Evolutionary conservation across 768 basidiomycete genomes (phyloP), one percentile per base, ranked within the genome.

Genomic region (Phaffia australis): DNA sequence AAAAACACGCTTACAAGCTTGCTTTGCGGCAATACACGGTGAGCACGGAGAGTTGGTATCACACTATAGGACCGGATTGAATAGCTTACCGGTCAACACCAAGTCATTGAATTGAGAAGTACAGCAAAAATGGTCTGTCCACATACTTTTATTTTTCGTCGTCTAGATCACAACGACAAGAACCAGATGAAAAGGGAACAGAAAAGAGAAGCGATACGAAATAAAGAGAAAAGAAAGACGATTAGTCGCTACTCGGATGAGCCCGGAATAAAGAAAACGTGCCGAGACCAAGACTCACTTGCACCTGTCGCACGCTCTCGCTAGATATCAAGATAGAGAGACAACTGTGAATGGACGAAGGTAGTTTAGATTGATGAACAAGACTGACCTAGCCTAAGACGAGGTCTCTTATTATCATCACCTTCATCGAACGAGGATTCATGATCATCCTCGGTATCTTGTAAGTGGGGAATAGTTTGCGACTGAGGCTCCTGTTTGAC

Each of bases 321-420:
- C 66, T 68, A 52, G 0, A 35, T 9, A 7, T 27, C 21, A 18
- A 14, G 35, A n/a, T n/a, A 29, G 56, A 35, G 54, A 21, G 21
- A 2, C 30, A 56, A 1, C 15, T 42, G 47, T 25, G 16, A 66
- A 59, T 9, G 23, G 16, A 46, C 60, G 60, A 60, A 30, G 27
- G 25, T 18, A 49, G 16, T n/a, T n/a, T 9, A 2, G 55, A 52
- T 29, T 32, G 23, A 14, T 48, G 14, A 23, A n/a, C 15, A 21
- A 23, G 60, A 65, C 49, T 42, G 21, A 69, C 61, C 75, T 18
- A 76, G 60, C 60, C 75, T 64, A 15, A 76, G 66, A 51, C 75
- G 46, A 23, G 75, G 75, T 46, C 75, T 64, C 68, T 76, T 76
- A 47, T 69, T 61, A 42, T 68, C 68, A 23, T 32, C 63, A 8